Evolutionary conservation across 2,329 filamentous ascomycete species (phyloP).

Genomic region (Fusarium chuoi): DNA sequence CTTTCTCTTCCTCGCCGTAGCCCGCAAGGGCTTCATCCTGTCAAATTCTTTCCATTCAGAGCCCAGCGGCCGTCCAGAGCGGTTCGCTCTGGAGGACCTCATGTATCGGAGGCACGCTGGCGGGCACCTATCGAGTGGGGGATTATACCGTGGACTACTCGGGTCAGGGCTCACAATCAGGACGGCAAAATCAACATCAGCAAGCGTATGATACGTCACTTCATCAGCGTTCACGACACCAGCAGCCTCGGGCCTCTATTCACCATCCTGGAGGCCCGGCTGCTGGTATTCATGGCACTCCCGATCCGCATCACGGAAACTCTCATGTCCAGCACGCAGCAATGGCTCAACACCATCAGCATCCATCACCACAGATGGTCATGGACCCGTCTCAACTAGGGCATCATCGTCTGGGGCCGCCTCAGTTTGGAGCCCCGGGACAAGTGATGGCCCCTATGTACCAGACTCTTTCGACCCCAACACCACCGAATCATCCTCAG

Average conservation of each 20-base stretch:
- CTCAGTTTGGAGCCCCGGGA: conserved; percentile 62
- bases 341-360: conserved; percentile 57
- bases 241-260: conserved; percentile 58
- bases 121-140: conserved; percentile 77
- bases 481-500: conserved; percentile 47
- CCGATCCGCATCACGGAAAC: conserved; percentile 52
- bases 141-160: conserved; percentile 82
- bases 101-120: conserved; percentile 78
- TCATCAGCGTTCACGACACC: conserved; percentile 50
- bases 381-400: conserved; percentile 67
- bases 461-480: conserved; percentile 58
- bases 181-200: conserved; percentile 71
- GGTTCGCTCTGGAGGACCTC: conserved; percentile 80
- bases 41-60: conserved; percentile 70
- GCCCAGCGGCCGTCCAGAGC: conserved; percentile 77
- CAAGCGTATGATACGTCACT: conserved; percentile 68
- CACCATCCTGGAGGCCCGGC: conserved; percentile 57
- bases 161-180: conserved; percentile 73
- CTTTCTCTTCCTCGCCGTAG: conserved; percentile 53
- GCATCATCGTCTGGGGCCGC: conserved; percentile 61
- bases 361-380: conserved; percentile 64
- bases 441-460: conserved; percentile 64
- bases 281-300: conserved; percentile 58
- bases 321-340: conserved; percentile 48
- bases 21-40: conserved; percentile 64